Evolutionary conservation across 192 early-diverging fungal genomes (phyloP).

Genomic region (Backusella australiensis): DNA sequence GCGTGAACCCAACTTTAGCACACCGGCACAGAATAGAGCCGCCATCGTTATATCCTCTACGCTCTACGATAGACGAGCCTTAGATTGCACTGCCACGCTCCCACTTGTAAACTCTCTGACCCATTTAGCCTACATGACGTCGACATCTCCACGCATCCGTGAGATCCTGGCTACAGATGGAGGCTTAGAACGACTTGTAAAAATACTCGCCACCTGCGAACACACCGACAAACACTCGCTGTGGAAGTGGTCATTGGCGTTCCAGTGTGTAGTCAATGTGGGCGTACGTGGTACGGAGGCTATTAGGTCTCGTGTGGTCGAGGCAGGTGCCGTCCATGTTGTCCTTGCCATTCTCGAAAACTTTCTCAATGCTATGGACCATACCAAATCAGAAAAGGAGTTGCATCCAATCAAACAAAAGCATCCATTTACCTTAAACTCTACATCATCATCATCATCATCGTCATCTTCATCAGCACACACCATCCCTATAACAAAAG

Average conservation of each 20-base stretch:
- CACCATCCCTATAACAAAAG: constrained; percentile 2
- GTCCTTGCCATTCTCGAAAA: constrained; percentile 78
- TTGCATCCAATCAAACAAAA: background rate
- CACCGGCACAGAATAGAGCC: constrained; percentile 75
- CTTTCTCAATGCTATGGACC: constrained; percentile 52
- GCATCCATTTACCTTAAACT: background rate
- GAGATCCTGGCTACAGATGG: constrained; percentile 84
- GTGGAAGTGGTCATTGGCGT: constrained; percentile 82
- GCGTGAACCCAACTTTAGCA: constrained; percentile 83
- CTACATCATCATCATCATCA: background rate
- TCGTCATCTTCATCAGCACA: background rate
- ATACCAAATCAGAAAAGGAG: constrained; percentile 53
- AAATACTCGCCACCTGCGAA: constrained; percentile 58
- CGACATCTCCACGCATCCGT: constrained; percentile 76
- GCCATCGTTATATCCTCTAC: constrained; percentile 74
- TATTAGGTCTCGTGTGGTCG: constrained; percentile 79
- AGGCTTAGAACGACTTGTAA: constrained; percentile 83
- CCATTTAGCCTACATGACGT: constrained; percentile 85
- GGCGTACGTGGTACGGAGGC: constrained; percentile 79
- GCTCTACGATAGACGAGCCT: constrained; percentile 92
- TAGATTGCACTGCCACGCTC: constrained; percentile 86
- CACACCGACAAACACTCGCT: constrained; percentile 68
- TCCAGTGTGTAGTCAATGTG: constrained; percentile 84
- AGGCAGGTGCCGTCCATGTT: constrained; percentile 81
- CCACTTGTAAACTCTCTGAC: constrained; percentile 87